These are phyloP conservation scores for Rhododendron ovatum DNA, from an alignment of 148 eudicot genomes.

Conservation along the genomic window DNA sequence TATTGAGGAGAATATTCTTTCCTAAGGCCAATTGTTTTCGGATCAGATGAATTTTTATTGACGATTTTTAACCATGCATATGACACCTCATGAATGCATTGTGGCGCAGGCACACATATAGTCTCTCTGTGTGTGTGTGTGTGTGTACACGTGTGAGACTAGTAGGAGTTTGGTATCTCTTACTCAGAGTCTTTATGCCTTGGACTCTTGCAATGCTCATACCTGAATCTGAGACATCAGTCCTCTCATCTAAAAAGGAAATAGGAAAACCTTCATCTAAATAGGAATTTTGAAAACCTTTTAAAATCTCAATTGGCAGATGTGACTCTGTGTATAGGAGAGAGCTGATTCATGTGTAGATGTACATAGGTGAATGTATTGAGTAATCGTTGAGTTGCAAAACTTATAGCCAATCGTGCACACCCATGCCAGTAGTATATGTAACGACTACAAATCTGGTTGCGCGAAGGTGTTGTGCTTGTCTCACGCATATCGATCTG, in stretches of 20 bases:
- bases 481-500: neutral
- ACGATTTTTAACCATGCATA: no score
- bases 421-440: neutral
- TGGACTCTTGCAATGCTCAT: neutral
- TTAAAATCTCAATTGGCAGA: no score
- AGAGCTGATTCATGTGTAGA: neutral
- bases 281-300: no score
- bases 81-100: neutral
- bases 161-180: no score
- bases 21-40: neutral
- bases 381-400: neutral
- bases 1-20: neutral
- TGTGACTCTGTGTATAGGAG: neutral
- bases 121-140: no score
- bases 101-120: neutral
- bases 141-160: no score
- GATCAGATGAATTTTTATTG: neutral
- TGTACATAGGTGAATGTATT: neutral
- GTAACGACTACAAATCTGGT: neutral
- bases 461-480: neutral
- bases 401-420: neutral
- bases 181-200: neutral
- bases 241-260: no score
- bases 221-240: neutral
- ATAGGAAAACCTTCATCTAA: no score